Percentiles rank a stretch among this genome's conserved stretches.
These are phyloP conservation scores for Globisporangium radiosum DNA, from an alignment of 352 stramenopile genomes.

Conservation along the genomic window DNA sequence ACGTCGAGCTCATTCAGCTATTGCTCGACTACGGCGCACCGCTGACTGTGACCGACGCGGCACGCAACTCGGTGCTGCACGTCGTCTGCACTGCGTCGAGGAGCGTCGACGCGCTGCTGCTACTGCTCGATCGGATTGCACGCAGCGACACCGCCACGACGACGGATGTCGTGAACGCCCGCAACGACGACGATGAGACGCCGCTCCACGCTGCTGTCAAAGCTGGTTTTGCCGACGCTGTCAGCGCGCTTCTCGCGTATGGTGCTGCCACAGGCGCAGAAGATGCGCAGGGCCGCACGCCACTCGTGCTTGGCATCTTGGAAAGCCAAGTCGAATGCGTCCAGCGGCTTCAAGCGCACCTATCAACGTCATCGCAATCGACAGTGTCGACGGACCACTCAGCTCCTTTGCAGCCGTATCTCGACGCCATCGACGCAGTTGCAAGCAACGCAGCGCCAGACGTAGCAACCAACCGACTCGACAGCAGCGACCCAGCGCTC, in stretches of 20 bases:
- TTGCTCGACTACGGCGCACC: slow-evolving; percentile 45
- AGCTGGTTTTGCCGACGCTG: slow-evolving; percentile 30
- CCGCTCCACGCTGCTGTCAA: slow-evolving; percentile 83
- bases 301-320: slow-evolving; percentile 61
- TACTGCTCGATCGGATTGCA: slow-evolving; percentile 39
- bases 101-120: slow-evolving; percentile 67
- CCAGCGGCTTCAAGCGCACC: slow-evolving; percentile 31
- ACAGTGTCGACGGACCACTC: too few species aligned
- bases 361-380: too few species aligned
- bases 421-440: background rate
- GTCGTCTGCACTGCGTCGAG: slow-evolving; percentile 61
- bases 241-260: slow-evolving; percentile 31
- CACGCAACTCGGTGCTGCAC: slow-evolving; percentile 86
- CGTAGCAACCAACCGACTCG: too few species aligned
- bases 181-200: slow-evolving; percentile 86
- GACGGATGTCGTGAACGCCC: slow-evolving; percentile 27
- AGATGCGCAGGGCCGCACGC: slow-evolving; percentile 51
- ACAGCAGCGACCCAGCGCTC: background rate
- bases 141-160: slow-evolving; percentile 17
- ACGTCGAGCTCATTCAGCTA: slow-evolving; percentile 34
- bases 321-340: slow-evolving; percentile 65
- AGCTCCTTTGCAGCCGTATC: background rate
- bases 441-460: background rate
- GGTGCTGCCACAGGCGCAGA: slow-evolving; percentile 38
- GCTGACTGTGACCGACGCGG: slow-evolving; percentile 65